These are phyloP conservation scores for Trametes coccinea DNA, from an alignment of 768 basidiomycete genomes.

Conservation along the genomic window DNA sequence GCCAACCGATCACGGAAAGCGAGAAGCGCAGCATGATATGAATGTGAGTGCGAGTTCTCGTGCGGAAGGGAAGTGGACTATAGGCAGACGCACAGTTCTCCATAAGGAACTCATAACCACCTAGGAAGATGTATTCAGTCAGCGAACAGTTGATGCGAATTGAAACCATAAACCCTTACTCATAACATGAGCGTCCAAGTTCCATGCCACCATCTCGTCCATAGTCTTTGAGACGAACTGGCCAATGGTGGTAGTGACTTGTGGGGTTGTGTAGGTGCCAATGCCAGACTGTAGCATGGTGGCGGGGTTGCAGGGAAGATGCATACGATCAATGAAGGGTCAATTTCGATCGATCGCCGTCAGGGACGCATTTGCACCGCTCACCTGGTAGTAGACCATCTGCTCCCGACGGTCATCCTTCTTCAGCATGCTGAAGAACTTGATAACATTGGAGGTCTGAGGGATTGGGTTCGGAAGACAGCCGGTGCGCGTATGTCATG, in stretches of 20 bases:
- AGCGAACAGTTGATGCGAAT: not conserved
- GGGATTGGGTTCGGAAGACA: not conserved
- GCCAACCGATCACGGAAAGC: not conserved
- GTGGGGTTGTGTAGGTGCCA: slow-evolving; percentile 68
- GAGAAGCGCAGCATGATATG: not conserved
- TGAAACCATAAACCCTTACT: slow-evolving; percentile 36
- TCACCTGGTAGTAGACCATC: slow-evolving; percentile 75
- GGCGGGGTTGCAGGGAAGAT: not conserved
- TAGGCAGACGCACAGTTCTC: slow-evolving; percentile 55
- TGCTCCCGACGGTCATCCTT: slow-evolving; percentile 63
- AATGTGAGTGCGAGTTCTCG: not conserved
- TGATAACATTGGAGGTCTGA: slow-evolving; percentile 74
- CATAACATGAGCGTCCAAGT: slow-evolving; percentile 76
- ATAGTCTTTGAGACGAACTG: slow-evolving; percentile 54
- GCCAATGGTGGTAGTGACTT: slow-evolving; percentile 59
- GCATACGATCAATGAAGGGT: not conserved
- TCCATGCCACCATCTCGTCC: slow-evolving; percentile 60
- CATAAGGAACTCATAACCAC: slow-evolving; percentile 79
- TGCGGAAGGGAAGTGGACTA: not conserved
- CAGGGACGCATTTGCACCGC: slow-evolving; percentile 5
- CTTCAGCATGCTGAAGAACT: slow-evolving; percentile 68
- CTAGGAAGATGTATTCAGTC: slow-evolving; percentile 33
- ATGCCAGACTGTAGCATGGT: slow-evolving; percentile 57
- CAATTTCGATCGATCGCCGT: slow-evolving; percentile 14
- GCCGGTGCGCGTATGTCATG: not conserved